Base-by-base conservation (phyloP, 2,329 filamentous ascomycete genomes). In the Clonostachys chloroleuca region DNA sequence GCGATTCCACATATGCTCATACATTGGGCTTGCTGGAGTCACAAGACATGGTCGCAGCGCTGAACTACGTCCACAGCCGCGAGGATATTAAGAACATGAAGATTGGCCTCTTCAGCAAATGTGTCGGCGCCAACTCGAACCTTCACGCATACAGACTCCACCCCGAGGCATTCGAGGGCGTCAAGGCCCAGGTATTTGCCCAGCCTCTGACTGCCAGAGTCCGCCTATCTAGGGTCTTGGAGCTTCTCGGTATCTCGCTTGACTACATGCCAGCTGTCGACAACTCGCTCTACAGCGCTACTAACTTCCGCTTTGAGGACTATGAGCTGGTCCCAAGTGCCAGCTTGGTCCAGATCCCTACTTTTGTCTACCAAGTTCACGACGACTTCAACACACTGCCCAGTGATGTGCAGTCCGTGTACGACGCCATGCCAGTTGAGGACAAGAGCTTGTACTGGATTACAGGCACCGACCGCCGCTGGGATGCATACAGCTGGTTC, bases 401-500 rank as follows among this genome's bases (percentile, higher is more conserved):
- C 8, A 10, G 24, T 10, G 24, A 30, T 30, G 24, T 30, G 3
- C 24, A 30, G 24, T 30, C 24, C 9, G 24, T 30, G 24, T 30
- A 16, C 20, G 47, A 49, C 35, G 34, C 37, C 17, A 43, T 49
- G n/a, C 42, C 47, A 5, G 35, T 45, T 13, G 5, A 30, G 9
- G 44, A 46, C 16, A 46, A 49, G 36, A 33, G 47, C 18, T 18
- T 49, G 35, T 17, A 42, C 24, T 49, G 44, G 48, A 45, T 47
- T 35, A 17, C 34, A 20, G 43, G 34, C 12, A 50, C 48, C 20
- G 42, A 35, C 3, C 44, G 45, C 17, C 40, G 48, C 7, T 49
- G 24, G 36, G 35, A 49, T 18, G 48, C 45, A 18, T 49, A 50
- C 42, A 45, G 20, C n/a, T 47, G 45, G 35, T 49, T 49, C 24